phyloP scores from a whole-genome alignment of 2,329 filamentous ascomycete genomes.

The Scorias spongiosa region DNA sequence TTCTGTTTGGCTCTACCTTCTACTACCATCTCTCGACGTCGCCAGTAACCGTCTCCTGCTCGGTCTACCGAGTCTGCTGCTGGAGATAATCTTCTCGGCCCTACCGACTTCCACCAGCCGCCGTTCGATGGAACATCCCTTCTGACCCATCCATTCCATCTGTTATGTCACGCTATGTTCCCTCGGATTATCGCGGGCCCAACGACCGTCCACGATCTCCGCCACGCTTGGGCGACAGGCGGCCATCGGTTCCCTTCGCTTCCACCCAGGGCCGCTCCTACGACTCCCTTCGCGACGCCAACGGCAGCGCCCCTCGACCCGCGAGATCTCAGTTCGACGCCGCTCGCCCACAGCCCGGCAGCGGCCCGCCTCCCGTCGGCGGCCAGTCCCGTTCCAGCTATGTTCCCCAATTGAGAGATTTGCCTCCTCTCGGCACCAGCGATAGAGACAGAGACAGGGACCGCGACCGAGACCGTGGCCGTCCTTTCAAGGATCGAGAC shows the following conservation, averaged over 20 bases:
- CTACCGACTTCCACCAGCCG: too few relatives aligned
- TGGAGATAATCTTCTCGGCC: too few relatives aligned
- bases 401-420: constrained; percentile 32
- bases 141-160: constrained; percentile 1
- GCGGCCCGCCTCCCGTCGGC: constrained; percentile 45
- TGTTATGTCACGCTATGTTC: constrained; percentile 21
- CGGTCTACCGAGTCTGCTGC: too few relatives aligned
- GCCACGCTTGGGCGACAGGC: constrained; percentile 53
- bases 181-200: constrained; percentile 24
- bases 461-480: constrained; percentile 34
- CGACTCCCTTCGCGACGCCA: constrained; percentile 10
- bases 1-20: too few relatives aligned
- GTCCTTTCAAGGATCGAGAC: constrained; percentile 37
- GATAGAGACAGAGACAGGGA: background rate
- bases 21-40: too few relatives aligned
- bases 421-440: constrained; percentile 37
- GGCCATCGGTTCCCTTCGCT: constrained; percentile 41
- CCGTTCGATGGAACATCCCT: background rate
- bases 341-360: constrained; percentile 23
- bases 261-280: constrained; percentile 13
- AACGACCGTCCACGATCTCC: constrained; percentile 60
- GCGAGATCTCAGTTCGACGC: constrained; percentile 65
- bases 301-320: constrained; percentile 56
- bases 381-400: constrained; percentile 1
- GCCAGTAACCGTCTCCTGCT: too few relatives aligned